Percentiles rank a stretch among this genome's conserved stretches.
phyloP scores from a whole-genome alignment of 768 basidiomycete species.

The Cytidiella melzeri region DNA sequence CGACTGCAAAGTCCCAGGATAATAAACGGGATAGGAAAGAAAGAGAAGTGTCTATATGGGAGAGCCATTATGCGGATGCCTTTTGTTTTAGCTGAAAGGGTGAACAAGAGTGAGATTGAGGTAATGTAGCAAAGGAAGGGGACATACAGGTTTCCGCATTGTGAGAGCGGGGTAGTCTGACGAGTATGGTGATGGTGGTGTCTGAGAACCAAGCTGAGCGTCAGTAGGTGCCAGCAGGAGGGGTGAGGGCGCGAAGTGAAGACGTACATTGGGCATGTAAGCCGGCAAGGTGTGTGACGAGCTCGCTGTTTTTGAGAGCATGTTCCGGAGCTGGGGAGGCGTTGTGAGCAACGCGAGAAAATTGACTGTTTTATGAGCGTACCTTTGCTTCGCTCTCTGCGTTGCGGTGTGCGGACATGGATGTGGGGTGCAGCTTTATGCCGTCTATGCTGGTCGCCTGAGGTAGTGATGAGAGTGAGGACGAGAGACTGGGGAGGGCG shows the following conservation, averaged over 20 bases:
- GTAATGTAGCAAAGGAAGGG: not conserved
- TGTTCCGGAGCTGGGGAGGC: conserved; percentile 51
- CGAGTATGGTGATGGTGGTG: conserved; percentile 14
- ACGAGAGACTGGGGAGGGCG: conserved; percentile 69
- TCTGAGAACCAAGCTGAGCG: conserved; percentile 11
- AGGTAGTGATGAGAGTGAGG: conserved; percentile 60
- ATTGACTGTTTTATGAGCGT: conserved; percentile 8
- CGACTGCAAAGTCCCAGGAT: conserved; percentile 13
- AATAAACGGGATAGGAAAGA: not conserved
- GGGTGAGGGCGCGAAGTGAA: conserved; percentile 1
- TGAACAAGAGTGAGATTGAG: conserved; percentile 1
- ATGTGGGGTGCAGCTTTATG: conserved; percentile 57
- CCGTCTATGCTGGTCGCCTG: conserved; percentile 65
- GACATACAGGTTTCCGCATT: conserved; percentile 30
- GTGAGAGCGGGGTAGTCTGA: conserved; percentile 26
- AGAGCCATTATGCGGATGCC: conserved; percentile 17
- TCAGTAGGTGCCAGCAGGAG: conserved; percentile 3
- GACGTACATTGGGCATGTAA: conserved; percentile 18
- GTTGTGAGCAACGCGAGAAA: not conserved
- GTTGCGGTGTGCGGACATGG: conserved; percentile 58
- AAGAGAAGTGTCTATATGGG: conserved; percentile 17
- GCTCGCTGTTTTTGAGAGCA: conserved; percentile 46
- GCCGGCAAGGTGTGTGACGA: conserved; percentile 17
- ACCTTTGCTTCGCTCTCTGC: conserved; percentile 78
- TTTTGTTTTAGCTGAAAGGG: conserved; percentile 23